Evolutionary conservation across 306 rosid genomes (phyloP).

Genomic region (Elaeagnus macrophylla): DNA sequence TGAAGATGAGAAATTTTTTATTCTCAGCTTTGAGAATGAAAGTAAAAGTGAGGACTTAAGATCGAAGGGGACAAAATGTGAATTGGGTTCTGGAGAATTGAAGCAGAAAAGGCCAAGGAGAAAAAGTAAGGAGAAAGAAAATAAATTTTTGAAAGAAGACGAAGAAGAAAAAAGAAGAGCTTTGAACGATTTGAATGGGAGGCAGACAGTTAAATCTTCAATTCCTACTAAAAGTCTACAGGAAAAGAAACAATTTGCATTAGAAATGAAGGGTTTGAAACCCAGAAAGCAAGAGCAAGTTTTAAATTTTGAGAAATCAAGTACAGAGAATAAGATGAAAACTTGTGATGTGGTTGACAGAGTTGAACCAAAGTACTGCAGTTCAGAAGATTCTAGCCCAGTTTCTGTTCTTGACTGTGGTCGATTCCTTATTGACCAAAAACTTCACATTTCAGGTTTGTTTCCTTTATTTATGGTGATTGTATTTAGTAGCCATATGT

Average conservation of each 20-base stretch:
- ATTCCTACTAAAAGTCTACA: slow-evolving; percentile 9
- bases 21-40: slow-evolving; percentile 51
- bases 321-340: slow-evolving; percentile 23
- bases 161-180: slow-evolving; percentile 9
- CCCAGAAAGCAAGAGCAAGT: slow-evolving; percentile 14
- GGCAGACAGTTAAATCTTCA: slow-evolving; percentile 15
- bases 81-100: slow-evolving; percentile 24
- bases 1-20: slow-evolving; percentile 54
- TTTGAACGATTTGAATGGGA: slow-evolving; percentile 22
- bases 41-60: slow-evolving; percentile 17
- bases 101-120: slow-evolving; percentile 30
- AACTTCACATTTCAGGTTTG: slow-evolving; percentile 49
- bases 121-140: slow-evolving; percentile 26
- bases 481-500: neutral
- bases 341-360: slow-evolving; percentile 17
- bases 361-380: slow-evolving; percentile 33
- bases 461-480: neutral
- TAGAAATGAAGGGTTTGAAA: slow-evolving; percentile 18
- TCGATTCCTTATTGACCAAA: slow-evolving; percentile 28
- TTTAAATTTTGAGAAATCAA: slow-evolving; percentile 20
- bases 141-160: slow-evolving; percentile 10
- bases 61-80: slow-evolving; percentile 25
- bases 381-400: slow-evolving; percentile 69
- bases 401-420: slow-evolving; percentile 69
- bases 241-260: slow-evolving; percentile 15